Conservation (phyloP, 345 rosid species). For the Diplotaxis tenuifolia region DNA sequence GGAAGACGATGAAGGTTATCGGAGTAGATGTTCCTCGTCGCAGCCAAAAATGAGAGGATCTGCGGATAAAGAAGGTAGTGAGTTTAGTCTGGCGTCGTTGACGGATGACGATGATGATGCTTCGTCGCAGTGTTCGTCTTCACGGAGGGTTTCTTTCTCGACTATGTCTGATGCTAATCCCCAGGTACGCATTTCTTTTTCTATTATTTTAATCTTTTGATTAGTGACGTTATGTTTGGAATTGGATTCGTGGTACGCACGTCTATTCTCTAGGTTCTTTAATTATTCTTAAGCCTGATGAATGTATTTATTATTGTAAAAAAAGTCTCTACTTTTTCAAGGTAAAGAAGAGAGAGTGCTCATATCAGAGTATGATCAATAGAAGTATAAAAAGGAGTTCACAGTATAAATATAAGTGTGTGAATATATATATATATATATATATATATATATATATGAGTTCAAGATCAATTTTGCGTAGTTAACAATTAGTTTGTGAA, state of each 20-base stretch:
- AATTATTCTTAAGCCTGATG: neutral
- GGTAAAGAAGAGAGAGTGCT: too few species aligned
- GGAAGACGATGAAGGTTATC: conserved; percentile 52
- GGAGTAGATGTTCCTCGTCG: conserved; percentile 60
- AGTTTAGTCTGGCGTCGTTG: conserved; percentile 57
- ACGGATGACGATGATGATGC: conserved; percentile 73
- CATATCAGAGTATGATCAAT: too few species aligned
- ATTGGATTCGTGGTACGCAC: conserved; percentile 7
- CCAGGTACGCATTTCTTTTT: conserved; percentile 42
- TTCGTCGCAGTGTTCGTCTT: conserved; percentile 53
- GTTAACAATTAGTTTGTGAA: too few species aligned
- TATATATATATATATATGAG: too few species aligned
- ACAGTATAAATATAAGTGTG: too few species aligned
- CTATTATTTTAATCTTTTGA: neutral
- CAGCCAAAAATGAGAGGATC: conserved; percentile 43
- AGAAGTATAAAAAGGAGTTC: too few species aligned
- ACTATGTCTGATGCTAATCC: conserved; percentile 40
- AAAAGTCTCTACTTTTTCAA: too few species aligned
- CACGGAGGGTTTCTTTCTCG: conserved; percentile 46
- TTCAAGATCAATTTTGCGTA: too few species aligned
- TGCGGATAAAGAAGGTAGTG: conserved; percentile 52
- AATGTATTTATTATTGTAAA: too few species aligned
- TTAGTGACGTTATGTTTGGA: neutral
- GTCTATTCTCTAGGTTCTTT: neutral
- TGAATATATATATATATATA: too few species aligned